Conservation (phyloP, 225 moss, liverwort and hornwort genomes). For the Climacium dendroides region DNA sequence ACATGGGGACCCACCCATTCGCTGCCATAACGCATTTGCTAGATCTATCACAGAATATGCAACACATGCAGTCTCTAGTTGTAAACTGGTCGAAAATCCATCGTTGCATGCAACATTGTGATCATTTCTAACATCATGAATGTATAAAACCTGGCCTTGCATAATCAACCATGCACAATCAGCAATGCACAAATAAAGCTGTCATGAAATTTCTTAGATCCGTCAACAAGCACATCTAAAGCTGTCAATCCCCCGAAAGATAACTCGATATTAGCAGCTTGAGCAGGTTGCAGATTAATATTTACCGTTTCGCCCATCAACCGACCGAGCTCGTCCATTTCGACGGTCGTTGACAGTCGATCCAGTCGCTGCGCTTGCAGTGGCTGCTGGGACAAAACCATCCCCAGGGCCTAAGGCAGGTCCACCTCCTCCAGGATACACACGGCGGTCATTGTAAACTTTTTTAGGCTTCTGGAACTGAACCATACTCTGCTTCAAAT, state of each 20-base stretch:
- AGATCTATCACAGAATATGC: background rate
- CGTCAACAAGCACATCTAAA: background rate
- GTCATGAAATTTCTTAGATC: background rate
- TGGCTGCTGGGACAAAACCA: conserved; percentile 79
- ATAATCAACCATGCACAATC: background rate
- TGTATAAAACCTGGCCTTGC: background rate
- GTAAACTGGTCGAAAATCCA: background rate
- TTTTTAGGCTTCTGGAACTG: conserved; percentile 99
- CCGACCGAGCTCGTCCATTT: conserved; percentile 61
- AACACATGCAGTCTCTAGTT: background rate
- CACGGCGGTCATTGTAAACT: conserved; percentile 94
- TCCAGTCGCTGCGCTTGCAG: conserved; percentile 73
- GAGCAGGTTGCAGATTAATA: background rate
- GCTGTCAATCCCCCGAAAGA: background rate
- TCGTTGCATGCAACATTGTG: background rate
- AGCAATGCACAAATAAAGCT: background rate
- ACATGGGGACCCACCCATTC: background rate
- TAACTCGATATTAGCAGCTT: background rate
- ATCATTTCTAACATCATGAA: background rate
- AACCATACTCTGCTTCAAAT: conserved; percentile 99
- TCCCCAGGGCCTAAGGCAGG: conserved; percentile 79
- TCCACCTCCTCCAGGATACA: conserved; percentile 88
- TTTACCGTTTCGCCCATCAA: conserved; percentile 73
- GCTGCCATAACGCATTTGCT: background rate
- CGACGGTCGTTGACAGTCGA: conserved; percentile 64